Evolutionary conservation across 768 basidiomycete genomes (phyloP).

Genomic region (Rhizopogon vulgaris): DNA sequence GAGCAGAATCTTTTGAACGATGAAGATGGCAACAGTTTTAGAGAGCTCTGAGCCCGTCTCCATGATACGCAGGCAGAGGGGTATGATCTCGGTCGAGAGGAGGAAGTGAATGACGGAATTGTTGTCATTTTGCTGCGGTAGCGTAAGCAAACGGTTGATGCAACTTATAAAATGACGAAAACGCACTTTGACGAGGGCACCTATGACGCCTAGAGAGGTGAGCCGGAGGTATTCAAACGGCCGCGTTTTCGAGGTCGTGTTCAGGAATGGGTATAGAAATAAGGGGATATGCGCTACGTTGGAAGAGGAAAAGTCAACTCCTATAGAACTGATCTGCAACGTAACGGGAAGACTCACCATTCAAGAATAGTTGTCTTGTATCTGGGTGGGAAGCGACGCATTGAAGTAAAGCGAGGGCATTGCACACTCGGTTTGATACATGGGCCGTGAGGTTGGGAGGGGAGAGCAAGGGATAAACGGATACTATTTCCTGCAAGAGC

Average conservation of each 20-base stretch:
- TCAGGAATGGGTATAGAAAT: conserved; percentile 93
- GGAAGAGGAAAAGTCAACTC: conserved; percentile 2
- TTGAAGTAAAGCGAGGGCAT: conserved; percentile 94
- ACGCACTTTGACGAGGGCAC: conserved; percentile 91
- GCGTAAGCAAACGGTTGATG: conserved; percentile 8
- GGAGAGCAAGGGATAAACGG: conserved; percentile 92
- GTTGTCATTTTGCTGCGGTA: conserved; percentile 92
- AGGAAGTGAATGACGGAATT: conserved; percentile 98
- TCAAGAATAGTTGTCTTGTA: conserved; percentile 90
- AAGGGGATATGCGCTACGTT: conserved; percentile 95
- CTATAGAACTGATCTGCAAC: background rate
- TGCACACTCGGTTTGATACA: conserved; percentile 97
- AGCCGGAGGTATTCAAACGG: conserved; percentile 99
- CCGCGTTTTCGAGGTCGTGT: conserved; percentile 98
- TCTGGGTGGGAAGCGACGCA: conserved; percentile 98
- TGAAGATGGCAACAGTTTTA: conserved; percentile 99
- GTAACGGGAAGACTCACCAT: conserved; percentile 46
- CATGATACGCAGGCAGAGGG: conserved; percentile 98
- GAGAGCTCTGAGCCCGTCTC: conserved; percentile 98
- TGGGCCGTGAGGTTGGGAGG: conserved; percentile 96
- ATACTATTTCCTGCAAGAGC: conserved; percentile 94
- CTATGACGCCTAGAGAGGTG: conserved; percentile 98
- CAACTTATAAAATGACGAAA: background rate
- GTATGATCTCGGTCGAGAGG: conserved; percentile 98
- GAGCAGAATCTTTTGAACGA: conserved; percentile 95